phyloP scores from a whole-genome alignment of 2,329 filamentous ascomycete species.

The Uncinocarpus reesii region DNA sequence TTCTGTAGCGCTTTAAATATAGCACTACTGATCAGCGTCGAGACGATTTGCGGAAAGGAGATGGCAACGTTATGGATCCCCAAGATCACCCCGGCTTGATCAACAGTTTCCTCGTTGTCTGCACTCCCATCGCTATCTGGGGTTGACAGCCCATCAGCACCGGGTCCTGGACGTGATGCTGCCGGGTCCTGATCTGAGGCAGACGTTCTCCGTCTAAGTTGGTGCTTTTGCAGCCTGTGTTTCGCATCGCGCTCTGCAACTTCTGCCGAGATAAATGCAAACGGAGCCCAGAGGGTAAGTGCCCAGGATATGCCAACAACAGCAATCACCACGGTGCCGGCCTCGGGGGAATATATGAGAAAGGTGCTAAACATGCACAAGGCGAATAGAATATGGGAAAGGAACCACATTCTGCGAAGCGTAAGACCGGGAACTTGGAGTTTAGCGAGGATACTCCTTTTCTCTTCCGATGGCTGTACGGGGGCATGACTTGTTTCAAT shows the following conservation, averaged over 20 bases:
- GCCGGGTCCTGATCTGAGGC: not conserved
- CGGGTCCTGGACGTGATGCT: too few species aligned
- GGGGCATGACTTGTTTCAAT: conserved; percentile 18
- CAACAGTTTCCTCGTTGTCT: conserved; percentile 50
- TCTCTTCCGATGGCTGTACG: conserved; percentile 16
- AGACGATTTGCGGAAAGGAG: conserved; percentile 80
- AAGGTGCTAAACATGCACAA: conserved; percentile 73
- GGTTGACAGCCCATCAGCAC: too few species aligned
- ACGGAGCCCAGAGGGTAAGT: conserved; percentile 85
- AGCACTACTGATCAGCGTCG: conserved; percentile 70
- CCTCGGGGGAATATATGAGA: conserved; percentile 59
- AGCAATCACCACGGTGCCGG: conserved; percentile 66
- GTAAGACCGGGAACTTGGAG: conserved; percentile 75
- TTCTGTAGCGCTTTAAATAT: conserved; percentile 84
- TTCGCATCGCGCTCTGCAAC: conserved; percentile 72
- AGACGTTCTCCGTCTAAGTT: conserved; percentile 15
- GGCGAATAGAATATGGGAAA: conserved; percentile 75
- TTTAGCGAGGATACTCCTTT: conserved; percentile 42
- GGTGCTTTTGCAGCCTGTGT: conserved; percentile 41
- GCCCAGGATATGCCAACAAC: conserved; percentile 87
- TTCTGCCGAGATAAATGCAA: conserved; percentile 87
- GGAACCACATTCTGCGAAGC: conserved; percentile 76
- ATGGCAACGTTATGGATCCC: conserved; percentile 95
- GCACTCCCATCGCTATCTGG: conserved; percentile 13
- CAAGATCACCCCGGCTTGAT: conserved; percentile 80